Conservation (phyloP, 2,329 filamentous ascomycete species). For the Colletotrichum endophyticum region DNA sequence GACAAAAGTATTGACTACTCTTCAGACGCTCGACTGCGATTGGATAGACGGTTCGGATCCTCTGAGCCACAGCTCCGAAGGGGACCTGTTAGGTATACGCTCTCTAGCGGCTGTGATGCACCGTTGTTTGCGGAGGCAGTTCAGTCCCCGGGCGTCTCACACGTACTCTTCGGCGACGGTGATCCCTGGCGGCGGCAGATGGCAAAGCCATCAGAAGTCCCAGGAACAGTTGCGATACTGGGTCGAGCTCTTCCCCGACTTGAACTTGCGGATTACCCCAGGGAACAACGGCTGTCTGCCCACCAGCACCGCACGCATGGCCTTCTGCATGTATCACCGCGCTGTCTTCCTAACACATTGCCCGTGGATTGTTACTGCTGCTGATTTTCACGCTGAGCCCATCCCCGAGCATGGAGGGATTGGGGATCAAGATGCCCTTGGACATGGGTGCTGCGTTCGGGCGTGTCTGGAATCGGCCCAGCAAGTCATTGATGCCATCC, state of each 20-base stretch:
- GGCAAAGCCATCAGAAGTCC: neutral
- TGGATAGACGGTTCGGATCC: neutral
- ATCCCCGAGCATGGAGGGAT: neutral
- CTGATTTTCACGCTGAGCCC: neutral
- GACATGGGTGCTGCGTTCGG: neutral
- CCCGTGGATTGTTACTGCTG: neutral
- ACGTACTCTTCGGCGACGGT: neutral
- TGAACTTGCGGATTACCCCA: neutral
- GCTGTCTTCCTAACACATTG: neutral
- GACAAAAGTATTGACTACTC: neutral
- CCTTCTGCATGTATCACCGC: neutral
- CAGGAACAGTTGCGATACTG: neutral
- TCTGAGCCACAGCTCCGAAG: neutral
- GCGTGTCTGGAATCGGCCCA: neutral
- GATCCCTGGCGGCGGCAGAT: neutral
- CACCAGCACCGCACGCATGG: neutral
- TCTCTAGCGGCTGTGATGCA: neutral
- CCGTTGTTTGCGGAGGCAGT: neutral
- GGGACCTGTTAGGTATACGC: neutral
- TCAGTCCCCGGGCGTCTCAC: neutral
- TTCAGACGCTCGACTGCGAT: neutral
- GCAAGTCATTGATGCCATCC: neutral
- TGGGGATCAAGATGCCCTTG: neutral
- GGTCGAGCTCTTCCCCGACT: neutral
- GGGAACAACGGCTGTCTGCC: neutral